Percentiles rank a stretch among this genome's conserved stretches.
phyloP scores from a whole-genome alignment of 805 yeast species.

The Cyberlindnera euphorbiiphila region DNA sequence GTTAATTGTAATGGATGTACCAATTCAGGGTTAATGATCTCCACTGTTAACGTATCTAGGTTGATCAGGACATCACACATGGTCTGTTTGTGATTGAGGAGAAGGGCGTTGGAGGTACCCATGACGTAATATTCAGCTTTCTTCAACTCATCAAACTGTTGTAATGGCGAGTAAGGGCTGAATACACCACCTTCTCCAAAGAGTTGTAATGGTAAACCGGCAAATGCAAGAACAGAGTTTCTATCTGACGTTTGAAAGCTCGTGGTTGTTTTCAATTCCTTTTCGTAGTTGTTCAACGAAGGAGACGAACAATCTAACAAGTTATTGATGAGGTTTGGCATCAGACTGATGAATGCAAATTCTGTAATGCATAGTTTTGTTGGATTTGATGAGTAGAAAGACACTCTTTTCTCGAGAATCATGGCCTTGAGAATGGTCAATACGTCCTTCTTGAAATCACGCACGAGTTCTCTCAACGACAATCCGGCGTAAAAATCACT shows the following conservation, averaged over 20 bases:
- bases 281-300: constrained; percentile 48
- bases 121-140: constrained; percentile 63
- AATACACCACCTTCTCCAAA: constrained; percentile 86
- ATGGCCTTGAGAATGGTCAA: constrained; percentile 73
- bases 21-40: constrained; percentile 42
- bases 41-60: constrained; percentile 49
- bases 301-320: constrained; percentile 83
- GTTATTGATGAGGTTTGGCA: constrained; percentile 74
- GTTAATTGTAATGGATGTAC: constrained; percentile 44
- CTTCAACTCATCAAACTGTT: constrained; percentile 74
- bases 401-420: constrained; percentile 65
- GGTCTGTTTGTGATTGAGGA: constrained; percentile 58
- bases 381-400: constrained; percentile 77
- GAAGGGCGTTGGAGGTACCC: constrained; percentile 84
- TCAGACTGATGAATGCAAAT: constrained; percentile 74
- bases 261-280: constrained; percentile 51
- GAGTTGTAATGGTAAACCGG: constrained; percentile 84
- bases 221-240: constrained; percentile 66
- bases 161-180: constrained; percentile 91
- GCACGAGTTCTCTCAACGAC: constrained; percentile 60
- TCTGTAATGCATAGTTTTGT: constrained; percentile 79
- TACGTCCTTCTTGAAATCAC: constrained; percentile 53
- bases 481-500: constrained; percentile 70
- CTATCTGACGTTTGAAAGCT: constrained; percentile 77
- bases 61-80: constrained; percentile 71